Conservation (phyloP, 441 rosid genomes). For the Pelargonium hybrid region DNA sequence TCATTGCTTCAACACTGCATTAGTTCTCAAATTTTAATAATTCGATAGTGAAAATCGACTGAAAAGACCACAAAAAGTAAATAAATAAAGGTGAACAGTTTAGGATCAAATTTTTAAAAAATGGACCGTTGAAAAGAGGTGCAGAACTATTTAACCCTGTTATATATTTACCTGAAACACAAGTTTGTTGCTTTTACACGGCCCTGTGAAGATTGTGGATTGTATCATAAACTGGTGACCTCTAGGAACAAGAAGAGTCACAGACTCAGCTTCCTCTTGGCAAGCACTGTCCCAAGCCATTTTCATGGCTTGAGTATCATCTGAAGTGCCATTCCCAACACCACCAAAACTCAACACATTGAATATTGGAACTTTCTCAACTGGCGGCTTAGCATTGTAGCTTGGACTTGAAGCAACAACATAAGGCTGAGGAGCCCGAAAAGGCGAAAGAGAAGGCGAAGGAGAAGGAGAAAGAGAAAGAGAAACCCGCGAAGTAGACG, state of each 20-base stretch:
- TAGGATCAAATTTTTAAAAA: no score
- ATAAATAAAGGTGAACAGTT: no score
- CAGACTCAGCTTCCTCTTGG: not conserved
- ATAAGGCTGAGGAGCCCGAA: not conserved
- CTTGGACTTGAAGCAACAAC: conserved; percentile 11
- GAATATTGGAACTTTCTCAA: conserved; percentile 7
- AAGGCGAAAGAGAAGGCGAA: conserved; percentile 22
- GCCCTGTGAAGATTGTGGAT: conserved; percentile 37
- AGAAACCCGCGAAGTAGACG: not conserved
- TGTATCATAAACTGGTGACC: conserved; percentile 30
- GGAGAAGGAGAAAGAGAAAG: no score
- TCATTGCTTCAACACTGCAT: no score
- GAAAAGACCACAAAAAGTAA: no score
- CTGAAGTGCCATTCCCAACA: conserved; percentile 30
- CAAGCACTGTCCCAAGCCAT: conserved; percentile 41
- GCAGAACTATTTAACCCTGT: not conserved
- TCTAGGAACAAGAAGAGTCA: conserved; percentile 26
- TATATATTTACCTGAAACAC: conserved; percentile 29
- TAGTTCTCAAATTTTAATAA: no score
- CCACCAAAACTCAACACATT: conserved; percentile 34
- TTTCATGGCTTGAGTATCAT: conserved; percentile 37
- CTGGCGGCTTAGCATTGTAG: conserved; percentile 9
- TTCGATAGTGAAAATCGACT: no score
- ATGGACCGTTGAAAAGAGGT: not conserved
- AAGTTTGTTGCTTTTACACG: conserved; percentile 26